Evolutionary conservation across 2,329 filamentous ascomycete genomes (phyloP).

Genomic region (Calonectria honghensis): DNA sequence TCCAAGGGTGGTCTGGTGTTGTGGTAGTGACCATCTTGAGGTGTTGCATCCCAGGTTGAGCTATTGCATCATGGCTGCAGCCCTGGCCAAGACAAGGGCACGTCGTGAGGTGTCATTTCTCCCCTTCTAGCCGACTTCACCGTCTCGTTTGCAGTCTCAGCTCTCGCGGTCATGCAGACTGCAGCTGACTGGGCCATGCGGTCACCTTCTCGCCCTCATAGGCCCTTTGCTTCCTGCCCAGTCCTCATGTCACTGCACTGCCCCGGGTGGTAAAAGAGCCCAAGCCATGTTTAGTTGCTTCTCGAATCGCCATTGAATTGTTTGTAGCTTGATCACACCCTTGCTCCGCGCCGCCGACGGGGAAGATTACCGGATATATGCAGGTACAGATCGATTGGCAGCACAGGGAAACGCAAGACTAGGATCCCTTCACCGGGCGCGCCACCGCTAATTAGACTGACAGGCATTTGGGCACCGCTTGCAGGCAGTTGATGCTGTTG

Average conservation of each 20-base stretch:
- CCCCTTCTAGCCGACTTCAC: constrained; percentile 4
- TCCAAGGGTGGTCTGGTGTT: not conserved
- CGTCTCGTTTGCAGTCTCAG: constrained; percentile 26
- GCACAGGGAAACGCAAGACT: constrained; percentile 32
- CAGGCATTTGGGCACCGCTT: not conserved
- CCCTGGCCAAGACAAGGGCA: constrained; percentile 13
- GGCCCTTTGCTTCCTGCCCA: constrained; percentile 5
- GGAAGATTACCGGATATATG: constrained; percentile 40
- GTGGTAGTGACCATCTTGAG: not conserved
- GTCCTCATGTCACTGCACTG: constrained; percentile 13
- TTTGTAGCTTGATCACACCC: constrained; percentile 10
- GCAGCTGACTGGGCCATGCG: not conserved
- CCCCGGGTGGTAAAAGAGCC: not conserved
- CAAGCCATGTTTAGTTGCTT: constrained; percentile 14
- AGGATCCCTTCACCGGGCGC: constrained; percentile 19
- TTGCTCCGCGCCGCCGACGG: constrained; percentile 30
- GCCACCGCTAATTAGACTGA: constrained; percentile 15
- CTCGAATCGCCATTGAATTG: constrained; percentile 18
- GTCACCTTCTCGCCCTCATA: constrained; percentile 15
- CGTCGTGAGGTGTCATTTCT: constrained; percentile 20
- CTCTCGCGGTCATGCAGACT: constrained; percentile 22
- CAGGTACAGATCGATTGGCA: constrained; percentile 46
- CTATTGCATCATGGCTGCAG: constrained; percentile 30
- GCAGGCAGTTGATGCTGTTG: not conserved
- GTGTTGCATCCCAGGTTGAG: constrained; percentile 13